A percentile compares a stretch with the other conserved stretches of the same genome.
Evolutionary conservation across 1,284 basidiomycete species (phyloP).

Genomic region (Apiotrichum veenhuisii): DNA sequence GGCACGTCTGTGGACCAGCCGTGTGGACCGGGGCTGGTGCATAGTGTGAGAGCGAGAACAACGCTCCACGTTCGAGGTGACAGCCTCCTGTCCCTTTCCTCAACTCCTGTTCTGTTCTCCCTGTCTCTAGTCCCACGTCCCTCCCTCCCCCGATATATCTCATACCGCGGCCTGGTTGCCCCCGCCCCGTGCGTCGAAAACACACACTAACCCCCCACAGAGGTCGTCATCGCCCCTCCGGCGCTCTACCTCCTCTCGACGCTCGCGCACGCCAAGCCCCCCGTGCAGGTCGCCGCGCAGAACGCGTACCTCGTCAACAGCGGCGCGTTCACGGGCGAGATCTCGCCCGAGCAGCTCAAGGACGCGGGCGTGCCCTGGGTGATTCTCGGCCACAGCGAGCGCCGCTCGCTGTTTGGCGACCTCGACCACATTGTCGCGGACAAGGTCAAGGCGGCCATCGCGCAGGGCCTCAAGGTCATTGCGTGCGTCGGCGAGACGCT

Average conservation of each 20-base stretch:
- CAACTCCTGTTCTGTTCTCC: not conserved
- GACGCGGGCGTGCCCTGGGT: constrained; percentile 88
- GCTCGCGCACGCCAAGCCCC: constrained; percentile 57
- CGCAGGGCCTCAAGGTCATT: constrained; percentile 75
- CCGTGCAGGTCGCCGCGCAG: constrained; percentile 82
- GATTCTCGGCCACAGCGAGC: constrained; percentile 97
- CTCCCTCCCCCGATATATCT: not conserved
- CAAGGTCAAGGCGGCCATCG: constrained; percentile 68
- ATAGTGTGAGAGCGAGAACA: not conserved
- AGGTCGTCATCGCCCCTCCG: constrained; percentile 91
- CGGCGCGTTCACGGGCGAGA: constrained; percentile 95
- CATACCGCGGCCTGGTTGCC: constrained; percentile 6
- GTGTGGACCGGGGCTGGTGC: not conserved
- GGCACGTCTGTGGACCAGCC: not conserved
- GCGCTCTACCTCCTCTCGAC: constrained; percentile 74
- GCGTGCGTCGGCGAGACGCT: constrained; percentile 96
- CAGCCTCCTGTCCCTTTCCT: too few species aligned
- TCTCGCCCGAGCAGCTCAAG: constrained; percentile 76
- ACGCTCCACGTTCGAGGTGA: not conserved
- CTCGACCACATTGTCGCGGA: constrained; percentile 75
- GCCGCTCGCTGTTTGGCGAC: constrained; percentile 88
- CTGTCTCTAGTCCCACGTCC: not conserved
- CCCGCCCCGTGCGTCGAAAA: not conserved
- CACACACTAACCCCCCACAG: constrained; percentile 51
- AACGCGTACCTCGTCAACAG: constrained; percentile 81